Percentiles rank a stretch among this genome's conserved stretches.
Conservation (phyloP, 2,329 filamentous ascomycete species). For the Xenosphaeropsis pyriputrescens region DNA sequence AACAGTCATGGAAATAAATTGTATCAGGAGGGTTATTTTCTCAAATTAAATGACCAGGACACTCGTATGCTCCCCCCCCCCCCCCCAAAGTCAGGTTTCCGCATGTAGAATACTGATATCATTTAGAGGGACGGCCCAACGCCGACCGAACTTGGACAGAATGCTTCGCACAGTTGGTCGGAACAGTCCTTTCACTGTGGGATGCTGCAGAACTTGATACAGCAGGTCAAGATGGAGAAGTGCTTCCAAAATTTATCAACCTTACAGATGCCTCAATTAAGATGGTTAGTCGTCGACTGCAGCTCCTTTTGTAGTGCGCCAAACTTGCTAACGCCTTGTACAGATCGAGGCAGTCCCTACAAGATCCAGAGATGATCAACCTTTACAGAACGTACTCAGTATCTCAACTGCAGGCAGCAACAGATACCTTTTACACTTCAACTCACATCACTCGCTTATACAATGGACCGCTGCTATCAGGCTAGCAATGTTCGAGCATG, state of each 20-base stretch:
- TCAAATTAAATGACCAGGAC: constrained; percentile 93
- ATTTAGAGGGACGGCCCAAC: constrained; percentile 70
- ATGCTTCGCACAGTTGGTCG: constrained; percentile 92
- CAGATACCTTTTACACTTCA: constrained; percentile 90
- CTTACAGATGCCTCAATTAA: constrained; percentile 94
- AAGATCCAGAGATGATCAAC: constrained; percentile 59
- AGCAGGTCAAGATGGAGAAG: constrained; percentile 71
- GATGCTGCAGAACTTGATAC: constrained; percentile 84
- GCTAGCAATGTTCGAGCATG: constrained; percentile 86
- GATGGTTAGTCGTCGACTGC: constrained; percentile 51
- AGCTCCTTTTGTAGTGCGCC: constrained; percentile 2
- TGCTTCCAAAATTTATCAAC: constrained; percentile 88
- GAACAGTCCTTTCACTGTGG: constrained; percentile 90
- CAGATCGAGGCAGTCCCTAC: constrained; percentile 85
- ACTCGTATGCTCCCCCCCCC: constrained; percentile 61
- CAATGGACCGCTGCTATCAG: constrained; percentile 96
- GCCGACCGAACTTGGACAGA: constrained; percentile 84
- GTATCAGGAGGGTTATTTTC: constrained; percentile 94
- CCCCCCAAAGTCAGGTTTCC: constrained; percentile 7
- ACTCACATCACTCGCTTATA: constrained; percentile 79
- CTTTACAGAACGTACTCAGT: constrained; percentile 86
- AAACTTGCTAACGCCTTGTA: constrained; percentile 1
- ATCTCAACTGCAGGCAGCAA: constrained; percentile 93
- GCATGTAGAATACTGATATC: constrained; percentile 16
- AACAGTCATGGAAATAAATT: constrained; percentile 94